These are phyloP conservation scores for Trichosanthes cucumerina DNA, from an alignment of 306 rosid species.

Conservation along the genomic window DNA sequence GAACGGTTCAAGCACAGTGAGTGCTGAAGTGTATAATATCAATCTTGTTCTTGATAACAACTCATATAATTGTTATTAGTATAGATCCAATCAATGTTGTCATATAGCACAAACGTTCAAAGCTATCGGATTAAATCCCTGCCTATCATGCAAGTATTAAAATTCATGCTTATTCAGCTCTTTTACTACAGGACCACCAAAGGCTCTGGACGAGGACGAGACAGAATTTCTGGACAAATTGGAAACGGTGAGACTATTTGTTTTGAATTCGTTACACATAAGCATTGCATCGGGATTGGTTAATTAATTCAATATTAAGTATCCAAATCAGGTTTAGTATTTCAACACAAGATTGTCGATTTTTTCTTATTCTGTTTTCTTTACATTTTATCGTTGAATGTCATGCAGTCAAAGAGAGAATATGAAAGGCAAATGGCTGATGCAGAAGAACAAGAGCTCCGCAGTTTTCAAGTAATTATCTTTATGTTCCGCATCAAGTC, in stretches of 20 bases:
- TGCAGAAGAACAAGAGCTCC: constrained; percentile 62
- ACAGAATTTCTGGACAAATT: constrained; percentile 74
- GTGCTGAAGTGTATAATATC: constrained; percentile 24
- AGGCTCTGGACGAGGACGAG: constrained; percentile 95
- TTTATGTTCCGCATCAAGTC: not conserved
- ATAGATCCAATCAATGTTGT: not conserved
- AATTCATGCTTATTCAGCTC: not conserved
- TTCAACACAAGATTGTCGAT: not conserved
- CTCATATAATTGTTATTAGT: not conserved
- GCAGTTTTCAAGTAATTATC: constrained; percentile 56
- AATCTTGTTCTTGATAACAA: not conserved
- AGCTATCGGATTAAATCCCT: not conserved
- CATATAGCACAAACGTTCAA: not conserved
- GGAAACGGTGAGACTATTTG: constrained; percentile 41
- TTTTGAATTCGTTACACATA: not conserved
- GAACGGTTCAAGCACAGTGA: constrained; percentile 94
- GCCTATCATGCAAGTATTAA: not conserved
- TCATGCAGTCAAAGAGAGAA: constrained; percentile 60
- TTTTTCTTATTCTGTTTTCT: not conserved
- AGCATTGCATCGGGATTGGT: not conserved
- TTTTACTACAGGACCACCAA: constrained; percentile 67
- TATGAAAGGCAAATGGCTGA: constrained; percentile 67
- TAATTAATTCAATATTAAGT: not conserved
- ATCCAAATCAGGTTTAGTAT: not conserved
- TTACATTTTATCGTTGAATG: not conserved